These are phyloP conservation scores for Saccharomycopsis crataegensis DNA, from an alignment of 1,139 yeast species.

Conservation along the genomic window DNA sequence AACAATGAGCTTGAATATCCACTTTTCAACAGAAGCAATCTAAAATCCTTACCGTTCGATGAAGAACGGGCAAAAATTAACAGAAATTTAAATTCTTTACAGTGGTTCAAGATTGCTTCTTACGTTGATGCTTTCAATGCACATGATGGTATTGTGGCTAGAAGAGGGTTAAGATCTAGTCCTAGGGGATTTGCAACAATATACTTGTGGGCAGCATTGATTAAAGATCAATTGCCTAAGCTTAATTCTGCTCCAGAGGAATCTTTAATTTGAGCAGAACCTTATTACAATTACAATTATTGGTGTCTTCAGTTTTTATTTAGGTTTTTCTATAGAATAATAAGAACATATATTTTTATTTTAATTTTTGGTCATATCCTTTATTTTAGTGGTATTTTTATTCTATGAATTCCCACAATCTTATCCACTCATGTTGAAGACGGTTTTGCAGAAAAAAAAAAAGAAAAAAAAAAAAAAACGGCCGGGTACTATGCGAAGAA, in stretches of 20 bases:
- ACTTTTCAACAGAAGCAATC: slow-evolving; percentile 22
- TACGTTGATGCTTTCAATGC: slow-evolving; percentile 62
- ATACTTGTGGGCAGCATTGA: slow-evolving; percentile 36
- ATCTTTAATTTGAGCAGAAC: neutral
- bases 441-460: too few relatives aligned
- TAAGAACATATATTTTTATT: too few relatives aligned
- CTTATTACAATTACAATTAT: neutral
- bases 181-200: slow-evolving; percentile 49
- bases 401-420: too few relatives aligned
- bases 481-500: too few relatives aligned
- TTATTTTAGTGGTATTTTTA: neutral
- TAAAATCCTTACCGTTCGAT: slow-evolving; percentile 34
- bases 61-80: slow-evolving; percentile 37
- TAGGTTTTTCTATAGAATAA: neutral
- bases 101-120: slow-evolving; percentile 64
- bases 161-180: slow-evolving; percentile 52
- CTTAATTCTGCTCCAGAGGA: neutral
- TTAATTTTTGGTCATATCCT: neutral
- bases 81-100: slow-evolving; percentile 42
- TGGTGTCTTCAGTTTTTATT: neutral
- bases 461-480: too few relatives aligned
- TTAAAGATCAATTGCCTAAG: slow-evolving; percentile 5
- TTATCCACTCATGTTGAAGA: too few relatives aligned
- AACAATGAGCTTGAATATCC: slow-evolving; percentile 21
- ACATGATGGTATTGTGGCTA: slow-evolving; percentile 65